Conservation (phyloP, 805 yeast species). For the Candida ascalaphidarum region DNA sequence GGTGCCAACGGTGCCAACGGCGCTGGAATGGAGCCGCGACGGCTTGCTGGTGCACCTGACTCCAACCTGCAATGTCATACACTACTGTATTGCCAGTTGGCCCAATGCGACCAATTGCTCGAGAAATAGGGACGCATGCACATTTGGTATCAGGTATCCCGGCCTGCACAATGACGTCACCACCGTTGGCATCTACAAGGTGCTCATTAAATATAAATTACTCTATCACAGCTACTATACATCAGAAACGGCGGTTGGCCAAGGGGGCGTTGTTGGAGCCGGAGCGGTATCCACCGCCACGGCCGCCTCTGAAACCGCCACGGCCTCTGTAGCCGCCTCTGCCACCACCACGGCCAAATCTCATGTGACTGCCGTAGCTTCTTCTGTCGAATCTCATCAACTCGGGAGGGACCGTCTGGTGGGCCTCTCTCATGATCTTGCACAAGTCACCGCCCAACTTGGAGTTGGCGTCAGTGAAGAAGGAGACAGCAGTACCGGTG, state of each 20-base stretch:
- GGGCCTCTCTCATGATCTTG: constrained; percentile 89
- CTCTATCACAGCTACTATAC: too few relatives aligned
- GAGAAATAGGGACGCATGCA: too few relatives aligned
- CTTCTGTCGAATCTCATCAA: constrained; percentile 56
- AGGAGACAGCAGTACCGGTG: constrained; percentile 88
- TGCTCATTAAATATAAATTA: too few relatives aligned
- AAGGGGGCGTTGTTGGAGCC: constrained; percentile 47
- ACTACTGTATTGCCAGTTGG: too few relatives aligned
- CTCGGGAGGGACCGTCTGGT: constrained; percentile 80
- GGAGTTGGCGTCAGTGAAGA: constrained; percentile 83
- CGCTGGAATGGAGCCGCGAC: too few relatives aligned
- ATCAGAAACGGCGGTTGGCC: constrained; percentile 39
- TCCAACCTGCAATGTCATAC: too few relatives aligned
- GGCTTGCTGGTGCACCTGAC: too few relatives aligned
- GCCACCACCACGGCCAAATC: constrained; percentile 46
- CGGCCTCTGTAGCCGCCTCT: constrained; percentile 48
- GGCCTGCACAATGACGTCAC: too few relatives aligned
- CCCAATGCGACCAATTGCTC: too few relatives aligned
- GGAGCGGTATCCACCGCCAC: constrained; percentile 38
- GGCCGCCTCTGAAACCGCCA: constrained; percentile 41
- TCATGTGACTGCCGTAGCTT: constrained; percentile 57
- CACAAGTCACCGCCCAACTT: constrained; percentile 86
- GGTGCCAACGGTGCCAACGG: too few relatives aligned
- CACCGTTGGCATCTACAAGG: too few relatives aligned
- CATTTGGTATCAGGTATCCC: too few relatives aligned